Base-by-base conservation (phyloP, 306 rosid genomes). In the Rosa chinensis region DNA sequence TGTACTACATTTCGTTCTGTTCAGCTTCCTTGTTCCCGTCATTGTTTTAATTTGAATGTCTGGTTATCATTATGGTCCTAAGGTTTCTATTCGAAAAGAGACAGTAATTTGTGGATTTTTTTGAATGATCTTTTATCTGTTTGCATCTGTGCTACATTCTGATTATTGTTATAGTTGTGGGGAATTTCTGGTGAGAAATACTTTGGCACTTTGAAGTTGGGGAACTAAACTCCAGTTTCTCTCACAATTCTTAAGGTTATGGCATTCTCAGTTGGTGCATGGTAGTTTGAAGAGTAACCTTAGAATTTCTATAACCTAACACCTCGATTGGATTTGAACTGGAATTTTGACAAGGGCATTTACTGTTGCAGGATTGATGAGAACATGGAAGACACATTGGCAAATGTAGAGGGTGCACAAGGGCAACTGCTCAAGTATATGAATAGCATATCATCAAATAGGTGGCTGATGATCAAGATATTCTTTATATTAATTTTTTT, bases 391-490 rank as follows among this genome's bases (percentile, higher is more conserved):
- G 99, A 96, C 84, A 87, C 99, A 3, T 74, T 96, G 87, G 79
- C 93, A 9, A 96, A 93, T 5, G 98, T 96, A 58, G 99, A 96
- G 79, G 99, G 98, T n/a, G 96, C 97, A 56, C 98, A 96, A 84
- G 98, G 96, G 72, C 89, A 88, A 10, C 71, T 96, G 86, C 91
- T 96, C 82, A 93, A 96, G 92, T 96, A 96, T 87, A 89, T 96
- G 80, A 93, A 87, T 84, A 90, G 89, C 92, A 96, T 93, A 87
- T 96, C 99, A 53, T 96, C 99, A 66, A 96, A 96, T 84, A 91
- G 96, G 92, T 96, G 99, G 99, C 85, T 93, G 88, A 96, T 93
- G 99, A 96, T 96, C 91, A 96, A 96, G 90, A 96, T 96, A 84
- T 96, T 96, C 96, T 96, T 96, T 89, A 94, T 96, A 80, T 78